Base-by-base conservation (phyloP, 108 stramenopile genomes). In the Nannochloropsis gaditana region DNA sequence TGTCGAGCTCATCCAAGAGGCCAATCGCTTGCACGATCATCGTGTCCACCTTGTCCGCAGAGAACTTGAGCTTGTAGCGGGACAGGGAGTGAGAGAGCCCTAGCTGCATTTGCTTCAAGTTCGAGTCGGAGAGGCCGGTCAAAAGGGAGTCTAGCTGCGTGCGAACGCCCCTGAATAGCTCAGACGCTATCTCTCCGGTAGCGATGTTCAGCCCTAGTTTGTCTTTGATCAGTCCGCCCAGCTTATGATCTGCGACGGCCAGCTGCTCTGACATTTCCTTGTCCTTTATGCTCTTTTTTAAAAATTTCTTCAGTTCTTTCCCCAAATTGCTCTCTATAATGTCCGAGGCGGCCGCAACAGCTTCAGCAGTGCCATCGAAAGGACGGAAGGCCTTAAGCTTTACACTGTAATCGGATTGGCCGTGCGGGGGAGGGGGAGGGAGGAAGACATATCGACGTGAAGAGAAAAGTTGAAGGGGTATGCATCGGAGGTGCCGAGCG, bases 21-120 rank as follows among this genome's bases (percentile, higher is more conserved):
- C 96, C 97, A 43, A 99, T 96, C n/a, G 99, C 98, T 93, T 99
- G 99, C 84, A 99, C 94, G 85, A 99, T 96, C 99, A 99, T 99
- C 44, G 97, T 99, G 92, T 99, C 99, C 44, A 99, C 98, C 92
- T 99, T 99, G 89, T 99, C 99, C 9, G 98, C 95, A 42, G 95
- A 95, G 87, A 99, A 99, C 93, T 99, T 99, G 88, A 99, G 93
- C 92, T 99, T 99, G 93, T 99, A 99, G 43, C 99, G 92, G 80
- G 94, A 94, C 11, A 99, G 92, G 5, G 95, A 95, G 92, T 99
- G 99, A 79, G 93, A 93, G 45, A 99, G 91, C 80, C 99, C 99
- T 44, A 99, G 91, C 84, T 95, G 95, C 98, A 99, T 99, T 79
- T 90, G 88, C 45, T 80, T 80, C 45, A 93, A 73, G 45, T 91